Percentiles rank a stretch among this genome's conserved stretches.
These are phyloP conservation scores for Gracilaria gracilis DNA, from an alignment of 23 red algal genomes.

Conservation along the genomic window DNA sequence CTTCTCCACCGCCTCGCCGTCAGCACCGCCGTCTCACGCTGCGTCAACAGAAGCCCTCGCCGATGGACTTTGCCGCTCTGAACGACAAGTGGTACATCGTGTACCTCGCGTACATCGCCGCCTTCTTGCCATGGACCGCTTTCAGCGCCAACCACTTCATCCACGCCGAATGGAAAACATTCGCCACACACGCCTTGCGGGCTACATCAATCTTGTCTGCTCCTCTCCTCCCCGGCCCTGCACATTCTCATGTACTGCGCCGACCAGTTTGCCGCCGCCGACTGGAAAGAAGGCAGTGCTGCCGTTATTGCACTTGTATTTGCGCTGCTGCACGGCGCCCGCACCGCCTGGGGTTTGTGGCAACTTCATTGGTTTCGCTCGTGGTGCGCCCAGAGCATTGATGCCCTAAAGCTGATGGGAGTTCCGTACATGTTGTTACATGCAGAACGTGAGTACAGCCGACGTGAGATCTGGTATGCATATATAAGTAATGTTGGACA, in stretches of 20 bases:
- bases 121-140: constrained; percentile 38
- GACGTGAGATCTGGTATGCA: too few species aligned
- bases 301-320: constrained; percentile 30
- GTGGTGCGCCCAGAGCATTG: constrained; percentile 16
- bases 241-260: constrained; percentile 12
- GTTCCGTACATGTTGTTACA: not conserved
- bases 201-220: constrained; percentile 35
- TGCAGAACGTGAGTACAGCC: too few species aligned
- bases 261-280: constrained; percentile 15
- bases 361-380: constrained; percentile 22
- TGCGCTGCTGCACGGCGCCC: constrained; percentile 24
- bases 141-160: constrained; percentile 38
- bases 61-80: not conserved
- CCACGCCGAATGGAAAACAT: constrained; percentile 6
- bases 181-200: not conserved
- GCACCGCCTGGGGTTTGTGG: constrained; percentile 27
- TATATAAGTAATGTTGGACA: too few species aligned
- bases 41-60: not conserved
- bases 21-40: too few species aligned
- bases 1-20: too few species aligned
- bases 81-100: constrained; percentile 34
- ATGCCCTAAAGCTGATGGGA: not conserved
- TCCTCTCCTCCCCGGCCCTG: not conserved
- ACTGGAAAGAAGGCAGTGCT: constrained; percentile 36
- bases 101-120: constrained; percentile 6